Percentiles rank a stretch among this genome's conserved stretches.
phyloP scores from a whole-genome alignment of 768 basidiomycete species.

The Cantharellus cinnabarinus region DNA sequence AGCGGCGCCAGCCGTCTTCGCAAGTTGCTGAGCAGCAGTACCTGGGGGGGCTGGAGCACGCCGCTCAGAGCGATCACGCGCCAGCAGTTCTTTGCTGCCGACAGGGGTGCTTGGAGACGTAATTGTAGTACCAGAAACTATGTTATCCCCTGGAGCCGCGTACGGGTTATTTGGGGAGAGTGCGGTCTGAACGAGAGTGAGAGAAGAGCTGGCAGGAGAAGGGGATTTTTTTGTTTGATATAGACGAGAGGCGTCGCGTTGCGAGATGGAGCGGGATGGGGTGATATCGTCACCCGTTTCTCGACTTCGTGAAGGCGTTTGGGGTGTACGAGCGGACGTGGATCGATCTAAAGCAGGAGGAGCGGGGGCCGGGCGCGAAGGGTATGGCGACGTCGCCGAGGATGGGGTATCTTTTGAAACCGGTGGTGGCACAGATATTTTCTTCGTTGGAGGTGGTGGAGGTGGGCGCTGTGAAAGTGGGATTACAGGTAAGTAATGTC shows the following conservation, averaged over 20 bases:
- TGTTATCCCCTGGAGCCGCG: background rate
- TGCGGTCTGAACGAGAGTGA: background rate
- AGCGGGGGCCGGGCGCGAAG: conserved; percentile 41
- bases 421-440: background rate
- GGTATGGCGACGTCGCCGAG: conserved; percentile 52
- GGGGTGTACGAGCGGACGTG: conserved; percentile 22
- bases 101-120: conserved; percentile 13
- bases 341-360: conserved; percentile 62
- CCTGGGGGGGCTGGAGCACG: conserved; percentile 11
- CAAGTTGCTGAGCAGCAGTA: conserved; percentile 14
- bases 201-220: conserved; percentile 26
- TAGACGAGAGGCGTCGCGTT: conserved; percentile 5
- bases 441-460: conserved; percentile 5
- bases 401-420: conserved; percentile 18
- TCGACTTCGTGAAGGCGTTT: background rate
- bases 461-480: conserved; percentile 20
- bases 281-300: background rate
- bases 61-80: background rate
- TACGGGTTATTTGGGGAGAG: background rate
- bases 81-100: background rate
- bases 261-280: conserved; percentile 12
- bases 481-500: background rate
- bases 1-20: conserved; percentile 35
- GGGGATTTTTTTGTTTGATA: background rate
- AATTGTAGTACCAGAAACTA: background rate